A percentile compares a stretch with the other conserved stretches of the same genome.
Evolutionary conservation across 805 yeast species (phyloP).

Genomic region (Kurtzmaniella cleridarum): DNA sequence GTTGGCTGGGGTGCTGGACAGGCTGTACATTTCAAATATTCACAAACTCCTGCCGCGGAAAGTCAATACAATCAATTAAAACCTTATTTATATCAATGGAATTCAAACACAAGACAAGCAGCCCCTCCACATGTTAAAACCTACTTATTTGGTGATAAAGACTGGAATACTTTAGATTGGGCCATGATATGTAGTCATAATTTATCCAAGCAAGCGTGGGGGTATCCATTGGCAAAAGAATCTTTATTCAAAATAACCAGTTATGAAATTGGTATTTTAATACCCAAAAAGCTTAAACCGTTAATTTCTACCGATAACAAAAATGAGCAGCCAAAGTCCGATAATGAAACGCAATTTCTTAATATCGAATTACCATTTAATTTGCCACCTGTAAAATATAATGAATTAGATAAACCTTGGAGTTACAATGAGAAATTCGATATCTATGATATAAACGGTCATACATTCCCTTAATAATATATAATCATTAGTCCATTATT

Average conservation of each 20-base stretch:
- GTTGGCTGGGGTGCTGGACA: conserved; percentile 46
- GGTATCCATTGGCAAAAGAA: conserved; percentile 27
- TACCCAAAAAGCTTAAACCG: conserved; percentile 8
- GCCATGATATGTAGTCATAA: conserved; percentile 70
- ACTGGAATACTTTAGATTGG: conserved; percentile 57
- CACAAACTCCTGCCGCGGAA: conserved; percentile 13
- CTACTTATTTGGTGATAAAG: conserved; percentile 49
- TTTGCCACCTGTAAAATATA: conserved; percentile 44
- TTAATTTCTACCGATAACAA: conserved; percentile 10
- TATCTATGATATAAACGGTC: conserved; percentile 19
- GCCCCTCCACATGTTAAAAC: conserved; percentile 68
- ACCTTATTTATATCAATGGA: conserved; percentile 45
- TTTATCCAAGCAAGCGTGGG: conserved; percentile 80
- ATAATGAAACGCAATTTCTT: conserved; percentile 14
- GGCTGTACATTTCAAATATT: conserved; percentile 43
- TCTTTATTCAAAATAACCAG: conserved; percentile 24
- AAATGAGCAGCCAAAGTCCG: conserved; percentile 19
- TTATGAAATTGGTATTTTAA: conserved; percentile 34
- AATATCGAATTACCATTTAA: conserved; percentile 51
- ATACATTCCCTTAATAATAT: conserved; percentile 7
- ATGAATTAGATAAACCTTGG: conserved; percentile 46
- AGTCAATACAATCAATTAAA: conserved; percentile 39
- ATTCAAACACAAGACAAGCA: conserved; percentile 16
- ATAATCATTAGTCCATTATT: no score
- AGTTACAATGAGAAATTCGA: conserved; percentile 18